Percentiles rank a stretch among this genome's conserved stretches.
These are phyloP conservation scores for Kluyveromyces wickerhamii DNA, from an alignment of 805 yeast species.

Conservation along the genomic window DNA sequence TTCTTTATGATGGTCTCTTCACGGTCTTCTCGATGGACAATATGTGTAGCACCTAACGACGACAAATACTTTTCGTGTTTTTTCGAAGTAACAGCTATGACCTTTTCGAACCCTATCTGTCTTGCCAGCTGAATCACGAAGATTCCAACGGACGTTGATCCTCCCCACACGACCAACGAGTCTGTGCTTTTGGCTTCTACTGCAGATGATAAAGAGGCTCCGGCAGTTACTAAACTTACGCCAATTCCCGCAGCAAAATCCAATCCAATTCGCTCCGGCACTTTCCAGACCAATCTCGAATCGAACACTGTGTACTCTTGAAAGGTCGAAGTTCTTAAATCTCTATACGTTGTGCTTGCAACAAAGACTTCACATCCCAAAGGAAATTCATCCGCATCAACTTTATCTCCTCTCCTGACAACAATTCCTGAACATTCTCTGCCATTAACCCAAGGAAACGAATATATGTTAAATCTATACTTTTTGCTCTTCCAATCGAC, in stretches of 20 bases:
- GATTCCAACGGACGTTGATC: slow-evolving; percentile 40
- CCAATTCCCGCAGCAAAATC: slow-evolving; percentile 40
- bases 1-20: slow-evolving; percentile 17
- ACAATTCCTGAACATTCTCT: slow-evolving; percentile 39
- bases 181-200: slow-evolving; percentile 10
- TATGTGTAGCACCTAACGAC: slow-evolving; percentile 37
- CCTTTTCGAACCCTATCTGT: slow-evolving; percentile 31
- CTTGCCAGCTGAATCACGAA: slow-evolving; percentile 37
- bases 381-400: slow-evolving; percentile 18
- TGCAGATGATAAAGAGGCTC: slow-evolving; percentile 26
- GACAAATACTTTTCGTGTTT: slow-evolving; percentile 32
- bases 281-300: slow-evolving; percentile 38
- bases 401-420: slow-evolving; percentile 30
- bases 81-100: slow-evolving; percentile 38
- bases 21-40: slow-evolving; percentile 31
- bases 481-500: slow-evolving; percentile 44
- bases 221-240: slow-evolving; percentile 41
- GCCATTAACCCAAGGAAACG: slow-evolving; percentile 45
- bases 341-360: slow-evolving; percentile 41
- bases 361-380: slow-evolving; percentile 35
- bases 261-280: slow-evolving; percentile 28
- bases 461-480: slow-evolving; percentile 38
- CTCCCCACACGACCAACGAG: slow-evolving; percentile 39
- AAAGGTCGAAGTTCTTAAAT: slow-evolving; percentile 39
- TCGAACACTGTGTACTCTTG: slow-evolving; percentile 40